These are phyloP conservation scores for Mangifera indica DNA, from an alignment of 345 rosid species.

Conservation along the genomic window DNA sequence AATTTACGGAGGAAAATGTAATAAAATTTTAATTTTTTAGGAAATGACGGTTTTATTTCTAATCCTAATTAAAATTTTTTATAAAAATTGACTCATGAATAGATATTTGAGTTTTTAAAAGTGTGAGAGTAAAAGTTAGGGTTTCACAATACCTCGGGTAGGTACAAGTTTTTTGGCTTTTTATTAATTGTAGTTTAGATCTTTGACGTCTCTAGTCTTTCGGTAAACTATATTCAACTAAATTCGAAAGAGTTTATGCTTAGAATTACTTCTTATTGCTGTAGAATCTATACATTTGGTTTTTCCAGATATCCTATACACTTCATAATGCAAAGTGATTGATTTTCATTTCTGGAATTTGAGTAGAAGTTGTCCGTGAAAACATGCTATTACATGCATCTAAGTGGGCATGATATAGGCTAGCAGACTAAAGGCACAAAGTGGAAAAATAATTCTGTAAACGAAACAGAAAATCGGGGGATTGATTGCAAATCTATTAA, in stretches of 20 bases:
- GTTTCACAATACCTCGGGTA: too few species aligned
- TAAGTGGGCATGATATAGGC: neutral
- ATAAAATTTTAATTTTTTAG: too few species aligned
- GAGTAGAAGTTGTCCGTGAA: neutral
- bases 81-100: too few species aligned
- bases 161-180: too few species aligned
- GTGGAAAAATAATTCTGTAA: neutral
- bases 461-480: constrained; percentile 90
- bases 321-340: neutral
- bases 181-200: neutral
- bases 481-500: constrained; percentile 56
- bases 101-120: too few species aligned
- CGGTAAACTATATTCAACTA: neutral
- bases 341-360: neutral
- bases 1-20: too few species aligned
- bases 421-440: neutral
- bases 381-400: neutral
- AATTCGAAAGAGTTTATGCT: neutral
- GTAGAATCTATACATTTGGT: neutral
- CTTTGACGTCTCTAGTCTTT: neutral
- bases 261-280: neutral
- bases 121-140: too few species aligned
- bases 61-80: too few species aligned
- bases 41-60: too few species aligned
- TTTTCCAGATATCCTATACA: neutral